Conservation (phyloP, 495 filamentous ascomycete genomes). For the Amniculicola lignicola region DNA sequence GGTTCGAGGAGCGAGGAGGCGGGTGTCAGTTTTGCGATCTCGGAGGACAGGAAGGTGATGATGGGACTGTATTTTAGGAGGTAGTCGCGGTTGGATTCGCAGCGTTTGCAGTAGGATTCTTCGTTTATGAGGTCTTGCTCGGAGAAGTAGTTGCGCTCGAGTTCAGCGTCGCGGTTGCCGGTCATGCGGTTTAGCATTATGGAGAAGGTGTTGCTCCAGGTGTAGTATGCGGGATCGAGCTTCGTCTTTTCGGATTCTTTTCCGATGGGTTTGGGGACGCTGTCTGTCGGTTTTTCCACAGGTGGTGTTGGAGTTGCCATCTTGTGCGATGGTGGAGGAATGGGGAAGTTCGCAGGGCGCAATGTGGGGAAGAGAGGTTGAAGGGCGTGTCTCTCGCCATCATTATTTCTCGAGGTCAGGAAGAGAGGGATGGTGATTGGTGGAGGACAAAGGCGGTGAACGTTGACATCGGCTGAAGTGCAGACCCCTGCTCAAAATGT, state of each 20-base stretch:
- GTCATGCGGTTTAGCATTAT: slow-evolving; percentile 65
- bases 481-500: not conserved
- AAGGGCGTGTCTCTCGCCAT: slow-evolving; percentile 10
- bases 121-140: slow-evolving; percentile 65
- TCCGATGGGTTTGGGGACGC: slow-evolving; percentile 5
- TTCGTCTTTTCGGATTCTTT: slow-evolving; percentile 13
- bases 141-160: slow-evolving; percentile 55
- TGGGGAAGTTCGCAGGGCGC: too few relatives aligned
- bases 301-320: too few relatives aligned
- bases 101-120: slow-evolving; percentile 67
- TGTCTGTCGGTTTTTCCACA: too few relatives aligned
- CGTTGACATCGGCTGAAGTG: not conserved
- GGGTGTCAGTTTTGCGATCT: slow-evolving; percentile 69
- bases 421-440: slow-evolving; percentile 11
- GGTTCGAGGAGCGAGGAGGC: too few relatives aligned
- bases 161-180: slow-evolving; percentile 59
- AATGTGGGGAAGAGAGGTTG: not conserved
- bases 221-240: slow-evolving; percentile 40
- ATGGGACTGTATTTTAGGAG: slow-evolving; percentile 76
- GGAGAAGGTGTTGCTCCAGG: slow-evolving; percentile 77
- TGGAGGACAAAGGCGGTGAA: slow-evolving; percentile 1
- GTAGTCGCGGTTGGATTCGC: slow-evolving; percentile 75
- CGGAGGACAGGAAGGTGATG: slow-evolving; percentile 77
- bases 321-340: too few relatives aligned
- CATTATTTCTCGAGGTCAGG: slow-evolving; percentile 8